Conservation (phyloP, 768 basidiomycete species). For the Mycena filopes region DNA sequence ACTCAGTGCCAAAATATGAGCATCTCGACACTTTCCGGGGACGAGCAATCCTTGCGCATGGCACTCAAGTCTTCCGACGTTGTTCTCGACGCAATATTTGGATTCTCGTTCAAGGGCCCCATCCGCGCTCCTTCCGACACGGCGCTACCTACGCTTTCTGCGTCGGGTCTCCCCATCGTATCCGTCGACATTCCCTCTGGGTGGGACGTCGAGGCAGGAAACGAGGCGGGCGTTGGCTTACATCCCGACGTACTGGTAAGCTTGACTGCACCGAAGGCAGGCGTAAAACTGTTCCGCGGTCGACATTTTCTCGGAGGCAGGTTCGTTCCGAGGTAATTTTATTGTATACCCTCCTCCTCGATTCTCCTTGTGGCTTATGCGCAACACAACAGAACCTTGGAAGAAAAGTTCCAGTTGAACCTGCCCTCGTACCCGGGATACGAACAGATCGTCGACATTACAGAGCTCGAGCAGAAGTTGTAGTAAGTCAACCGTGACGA, state of each 20-base stretch:
- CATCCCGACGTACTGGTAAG: slow-evolving; percentile 86
- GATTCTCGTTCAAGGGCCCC: slow-evolving; percentile 96
- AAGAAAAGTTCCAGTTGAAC: slow-evolving; percentile 80
- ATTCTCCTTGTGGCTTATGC: not conserved
- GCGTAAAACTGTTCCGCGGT: slow-evolving; percentile 80
- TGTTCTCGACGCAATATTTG: slow-evolving; percentile 95
- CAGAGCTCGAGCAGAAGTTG: slow-evolving; percentile 28
- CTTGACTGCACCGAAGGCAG: slow-evolving; percentile 94
- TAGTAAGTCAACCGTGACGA: too few relatives aligned
- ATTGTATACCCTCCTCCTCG: slow-evolving; percentile 24
- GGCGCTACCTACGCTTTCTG: slow-evolving; percentile 72
- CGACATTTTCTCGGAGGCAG: slow-evolving; percentile 94
- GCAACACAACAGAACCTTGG: slow-evolving; percentile 63
- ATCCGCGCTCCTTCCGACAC: slow-evolving; percentile 88
- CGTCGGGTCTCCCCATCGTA: slow-evolving; percentile 82
- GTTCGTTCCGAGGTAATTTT: slow-evolving; percentile 82
- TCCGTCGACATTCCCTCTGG: slow-evolving; percentile 97
- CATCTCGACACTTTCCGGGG: slow-evolving; percentile 74
- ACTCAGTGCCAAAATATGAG: slow-evolving; percentile 90
- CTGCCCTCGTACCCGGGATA: slow-evolving; percentile 83
- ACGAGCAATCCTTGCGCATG: slow-evolving; percentile 57
- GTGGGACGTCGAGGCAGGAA: slow-evolving; percentile 93
- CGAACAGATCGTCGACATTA: slow-evolving; percentile 83
- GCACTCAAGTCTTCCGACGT: slow-evolving; percentile 76
- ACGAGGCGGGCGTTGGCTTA: slow-evolving; percentile 64